Base-by-base conservation (phyloP, 768 basidiomycete genomes). In the Chalciporus piperatus region DNA sequence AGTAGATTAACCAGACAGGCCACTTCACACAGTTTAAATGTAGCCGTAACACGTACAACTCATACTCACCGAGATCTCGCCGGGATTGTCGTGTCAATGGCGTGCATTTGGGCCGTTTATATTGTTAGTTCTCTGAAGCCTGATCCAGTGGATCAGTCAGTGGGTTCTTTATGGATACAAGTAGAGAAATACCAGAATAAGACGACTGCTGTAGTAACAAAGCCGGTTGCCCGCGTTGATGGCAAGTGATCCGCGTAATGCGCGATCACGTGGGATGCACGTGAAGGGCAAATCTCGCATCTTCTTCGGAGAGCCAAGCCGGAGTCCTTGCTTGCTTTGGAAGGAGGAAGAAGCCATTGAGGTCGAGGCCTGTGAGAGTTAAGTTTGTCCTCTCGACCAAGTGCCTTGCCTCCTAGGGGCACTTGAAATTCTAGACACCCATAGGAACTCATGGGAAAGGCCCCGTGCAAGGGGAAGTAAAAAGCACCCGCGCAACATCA, bases 21-120 rank as follows among this genome's bases (percentile, higher is more conserved):
- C 14, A 43, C 23, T 49, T 53, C 33, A 22, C 51, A 43, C 50
- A 50, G 51, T 28, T 27, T 27, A 30, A 44, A 44, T 33, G 33
- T 33, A 33, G 33, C 33, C 33, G 12, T 9, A 39, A 35, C 30
- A 16, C 3, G 16, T 19, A 27, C n/a, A 32, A 17, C 35, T 50
- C 39, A 32, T 30, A 32, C 30, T 49, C 22, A 28, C 40, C 49
- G 19, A 42, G 33, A 25, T 50, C 43, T 33, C 25, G 10, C 33
- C 30, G 35, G 30, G 19, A 30, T 23, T n/a, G 37, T 13, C 10
- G 19, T 20, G 7, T 22, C 33, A 6, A 33, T 16, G 14, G 14
- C 33, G 33, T 33, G 33, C 12, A 13, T 33, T 33, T 33, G 33
- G 16, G n/a, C 20, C 8, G 8, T 40, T 47, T 14, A n/a, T 35